phyloP scores from a whole-genome alignment of 805 yeast species.

The Lachancea sp. region DNA sequence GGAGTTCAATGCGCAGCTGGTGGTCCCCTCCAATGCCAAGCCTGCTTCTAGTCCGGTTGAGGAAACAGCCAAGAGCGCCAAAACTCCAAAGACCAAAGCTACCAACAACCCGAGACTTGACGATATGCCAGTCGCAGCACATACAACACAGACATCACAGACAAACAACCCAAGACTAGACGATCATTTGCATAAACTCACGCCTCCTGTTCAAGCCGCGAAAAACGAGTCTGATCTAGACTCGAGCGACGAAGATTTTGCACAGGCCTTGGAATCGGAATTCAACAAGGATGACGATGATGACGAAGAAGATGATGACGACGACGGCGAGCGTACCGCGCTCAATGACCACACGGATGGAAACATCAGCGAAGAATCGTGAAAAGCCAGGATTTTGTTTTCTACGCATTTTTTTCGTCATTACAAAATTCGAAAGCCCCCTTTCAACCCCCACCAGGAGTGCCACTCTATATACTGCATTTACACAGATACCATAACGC shows the following conservation, averaged over 20 bases:
- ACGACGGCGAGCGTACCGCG: conserved; percentile 1
- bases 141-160: not conserved
- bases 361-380: conserved; percentile 10
- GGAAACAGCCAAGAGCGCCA: not conserved
- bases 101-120: conserved; percentile 11
- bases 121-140: not conserved
- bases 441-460: too few relatives aligned
- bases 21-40: conserved; percentile 21
- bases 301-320: conserved; percentile 1
- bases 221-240: conserved; percentile 28
- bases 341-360: conserved; percentile 25
- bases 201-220: conserved; percentile 21
- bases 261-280: conserved; percentile 30
- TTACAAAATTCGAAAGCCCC: too few relatives aligned
- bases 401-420: too few relatives aligned
- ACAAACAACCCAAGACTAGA: conserved; percentile 11
- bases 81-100: conserved; percentile 4
- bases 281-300: conserved; percentile 22
- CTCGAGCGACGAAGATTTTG: conserved; percentile 33
- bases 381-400: not conserved
- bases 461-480: too few relatives aligned
- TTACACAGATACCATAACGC: too few relatives aligned
- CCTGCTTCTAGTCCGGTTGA: not conserved
- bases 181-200: conserved; percentile 11
- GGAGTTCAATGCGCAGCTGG: conserved; percentile 28